phyloP scores from a whole-genome alignment of 768 basidiomycete species.

The Pisolithus sp. region DNA sequence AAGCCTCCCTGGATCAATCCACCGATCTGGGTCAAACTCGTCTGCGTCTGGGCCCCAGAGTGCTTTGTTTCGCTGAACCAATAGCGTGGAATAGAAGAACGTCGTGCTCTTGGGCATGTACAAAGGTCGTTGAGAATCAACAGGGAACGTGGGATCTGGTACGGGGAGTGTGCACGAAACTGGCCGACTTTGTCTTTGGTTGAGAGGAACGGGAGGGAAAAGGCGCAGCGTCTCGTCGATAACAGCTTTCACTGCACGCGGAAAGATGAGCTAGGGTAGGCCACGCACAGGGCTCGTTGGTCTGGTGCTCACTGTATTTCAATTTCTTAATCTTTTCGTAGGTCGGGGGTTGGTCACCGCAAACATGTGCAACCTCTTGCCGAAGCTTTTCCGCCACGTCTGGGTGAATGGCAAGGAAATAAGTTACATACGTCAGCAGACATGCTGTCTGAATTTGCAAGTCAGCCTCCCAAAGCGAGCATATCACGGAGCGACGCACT shows the following conservation, averaged over 20 bases:
- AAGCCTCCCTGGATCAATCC: conserved; percentile 56
- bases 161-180: conserved; percentile 45
- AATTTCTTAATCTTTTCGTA: conserved; percentile 52
- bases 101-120: conserved; percentile 55
- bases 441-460: conserved; percentile 50
- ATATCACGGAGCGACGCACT: conserved; percentile 31
- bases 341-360: conserved; percentile 46
- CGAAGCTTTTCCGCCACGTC: conserved; percentile 47
- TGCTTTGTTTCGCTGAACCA: conserved; percentile 59
- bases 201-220: conserved; percentile 75
- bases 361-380: conserved; percentile 52
- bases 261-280: conserved; percentile 3
- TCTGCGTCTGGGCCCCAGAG: conserved; percentile 76
- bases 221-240: conserved; percentile 74
- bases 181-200: conserved; percentile 53
- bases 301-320: conserved; percentile 51
- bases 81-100: conserved; percentile 53
- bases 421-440: conserved; percentile 61
- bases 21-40: conserved; percentile 73
- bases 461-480: background rate
- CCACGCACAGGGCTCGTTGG: conserved; percentile 1
- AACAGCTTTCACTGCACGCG: conserved; percentile 56
- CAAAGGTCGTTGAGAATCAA: conserved; percentile 33
- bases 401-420: conserved; percentile 63
- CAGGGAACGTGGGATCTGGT: conserved; percentile 42